Evolutionary conservation across 2,329 filamentous ascomycete species (phyloP), one percentile per base, ranked within the genome.

Genomic region (Botrytis fabae): DNA sequence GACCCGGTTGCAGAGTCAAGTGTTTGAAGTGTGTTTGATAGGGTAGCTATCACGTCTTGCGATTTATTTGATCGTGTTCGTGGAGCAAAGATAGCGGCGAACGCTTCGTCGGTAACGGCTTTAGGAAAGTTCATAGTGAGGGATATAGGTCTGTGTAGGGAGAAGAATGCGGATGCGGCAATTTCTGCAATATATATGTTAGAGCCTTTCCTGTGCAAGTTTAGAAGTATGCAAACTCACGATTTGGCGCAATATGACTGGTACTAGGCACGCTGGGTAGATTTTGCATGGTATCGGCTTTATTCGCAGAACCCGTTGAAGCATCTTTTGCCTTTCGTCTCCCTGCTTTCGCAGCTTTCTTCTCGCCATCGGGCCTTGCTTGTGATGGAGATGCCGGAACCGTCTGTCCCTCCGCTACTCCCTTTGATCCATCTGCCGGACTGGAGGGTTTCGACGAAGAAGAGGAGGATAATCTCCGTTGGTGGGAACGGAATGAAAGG

Each of bases 111-210:
- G 70, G 88, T 90, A 63, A 94, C 88, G 32, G 87, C 85, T 78
- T 89, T 90, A 72, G 92, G 96, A 80, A 97, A 91, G 77, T 92
- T 91, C 78, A 91, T 91, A 68, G 91, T 94, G 77, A 98, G 90
- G 72, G 94, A 97, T 80, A 99, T 95, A 63, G 96, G 96, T 75
- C 96, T 91, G 84, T 99, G 94, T 77, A 97, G 92, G 75, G 95
- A 97, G 86, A 98, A 98, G 87, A 99, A 98, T 74, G 92, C 92
- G 12, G 95, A 96, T 63, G 97, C 86, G 76, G 92, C 91, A 75
- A 98, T 88, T 80, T 97, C 96, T 98, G 77, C 8, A 75, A 64
- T 65, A 12, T n/a, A 22, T 28, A 48, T 9, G 54, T 69, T 61
- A 68, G 18, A 69, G 14, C 10, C 2, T 28, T 68, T 38, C 16